These are phyloP conservation scores for Linnemannia schmuckeri DNA, from an alignment of 192 early-diverging fungal genomes.

Conservation along the genomic window DNA sequence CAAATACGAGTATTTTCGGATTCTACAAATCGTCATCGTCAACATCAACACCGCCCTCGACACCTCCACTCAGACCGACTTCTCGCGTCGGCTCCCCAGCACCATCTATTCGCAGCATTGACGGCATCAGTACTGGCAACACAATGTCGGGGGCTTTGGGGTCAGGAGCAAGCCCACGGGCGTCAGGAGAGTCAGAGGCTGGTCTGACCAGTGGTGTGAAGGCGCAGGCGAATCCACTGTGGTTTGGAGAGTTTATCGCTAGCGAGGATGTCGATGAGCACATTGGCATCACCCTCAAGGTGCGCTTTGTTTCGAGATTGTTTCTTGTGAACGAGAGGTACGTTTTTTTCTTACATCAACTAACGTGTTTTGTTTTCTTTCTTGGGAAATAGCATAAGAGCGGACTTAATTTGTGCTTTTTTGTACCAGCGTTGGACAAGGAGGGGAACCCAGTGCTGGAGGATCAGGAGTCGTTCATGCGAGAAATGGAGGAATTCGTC, in stretches of 20 bases:
- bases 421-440: slow-evolving; percentile 16
- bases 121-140: slow-evolving; percentile 21
- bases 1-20: slow-evolving; percentile 50
- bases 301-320: background rate
- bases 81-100: slow-evolving; percentile 49
- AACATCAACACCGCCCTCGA: slow-evolving; percentile 36
- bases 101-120: slow-evolving; percentile 48
- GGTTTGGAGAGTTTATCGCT: slow-evolving; percentile 37
- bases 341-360: background rate
- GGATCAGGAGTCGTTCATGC: slow-evolving; percentile 38
- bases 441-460: slow-evolving; percentile 32
- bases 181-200: slow-evolving; percentile 33
- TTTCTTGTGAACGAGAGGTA: too few species aligned
- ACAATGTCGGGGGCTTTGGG: slow-evolving; percentile 3
- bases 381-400: slow-evolving; percentile 31
- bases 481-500: slow-evolving; percentile 38
- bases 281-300: slow-evolving; percentile 40
- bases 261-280: slow-evolving; percentile 47
- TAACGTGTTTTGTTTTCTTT: background rate
- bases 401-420: slow-evolving; percentile 43
- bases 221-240: slow-evolving; percentile 42
- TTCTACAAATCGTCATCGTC: slow-evolving; percentile 40
- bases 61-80: slow-evolving; percentile 35
- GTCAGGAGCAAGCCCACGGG: slow-evolving; percentile 43
- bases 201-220: slow-evolving; percentile 28